phyloP scores from a whole-genome alignment of 2,329 filamentous ascomycete genomes.

The Rutstroemia sp. region DNA sequence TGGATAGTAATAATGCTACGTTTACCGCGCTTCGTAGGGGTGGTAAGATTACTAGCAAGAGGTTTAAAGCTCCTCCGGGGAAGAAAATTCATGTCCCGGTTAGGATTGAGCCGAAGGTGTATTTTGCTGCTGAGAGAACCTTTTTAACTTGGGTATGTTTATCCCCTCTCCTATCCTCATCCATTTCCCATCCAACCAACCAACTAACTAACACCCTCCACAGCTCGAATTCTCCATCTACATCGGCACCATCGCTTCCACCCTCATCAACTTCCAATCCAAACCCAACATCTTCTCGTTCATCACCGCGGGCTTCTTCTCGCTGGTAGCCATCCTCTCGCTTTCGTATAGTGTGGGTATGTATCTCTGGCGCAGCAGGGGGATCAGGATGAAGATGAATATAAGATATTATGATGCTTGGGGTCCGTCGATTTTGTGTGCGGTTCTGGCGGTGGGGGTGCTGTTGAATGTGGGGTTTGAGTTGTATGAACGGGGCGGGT shows the following conservation, averaged over 20 bases:
- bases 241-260: constrained; percentile 78
- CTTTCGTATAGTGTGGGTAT: constrained; percentile 78
- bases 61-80: constrained; percentile 67
- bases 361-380: constrained; percentile 81
- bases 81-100: constrained; percentile 96
- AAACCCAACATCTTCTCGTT: constrained; percentile 53
- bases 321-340: constrained; percentile 56
- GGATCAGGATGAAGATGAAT: constrained; percentile 76
- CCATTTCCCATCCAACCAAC: constrained; percentile 7
- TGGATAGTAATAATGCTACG: constrained; percentile 40
- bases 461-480: constrained; percentile 74
- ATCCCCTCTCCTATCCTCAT: constrained; percentile 3
- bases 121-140: constrained; percentile 91
- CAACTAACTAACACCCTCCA: neutral
- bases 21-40: constrained; percentile 46
- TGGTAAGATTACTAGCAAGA: constrained; percentile 46
- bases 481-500: constrained; percentile 46
- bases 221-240: constrained; percentile 95
- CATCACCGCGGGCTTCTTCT: constrained; percentile 69
- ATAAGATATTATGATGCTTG: constrained; percentile 87
- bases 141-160: constrained; percentile 80
- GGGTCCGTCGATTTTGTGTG: constrained; percentile 73
- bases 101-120: constrained; percentile 94
- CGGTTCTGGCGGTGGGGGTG: constrained; percentile 66
- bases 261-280: constrained; percentile 71